Conservation (phyloP, 2,329 filamentous ascomycete species). For the Talaromyces verruculosus region DNA sequence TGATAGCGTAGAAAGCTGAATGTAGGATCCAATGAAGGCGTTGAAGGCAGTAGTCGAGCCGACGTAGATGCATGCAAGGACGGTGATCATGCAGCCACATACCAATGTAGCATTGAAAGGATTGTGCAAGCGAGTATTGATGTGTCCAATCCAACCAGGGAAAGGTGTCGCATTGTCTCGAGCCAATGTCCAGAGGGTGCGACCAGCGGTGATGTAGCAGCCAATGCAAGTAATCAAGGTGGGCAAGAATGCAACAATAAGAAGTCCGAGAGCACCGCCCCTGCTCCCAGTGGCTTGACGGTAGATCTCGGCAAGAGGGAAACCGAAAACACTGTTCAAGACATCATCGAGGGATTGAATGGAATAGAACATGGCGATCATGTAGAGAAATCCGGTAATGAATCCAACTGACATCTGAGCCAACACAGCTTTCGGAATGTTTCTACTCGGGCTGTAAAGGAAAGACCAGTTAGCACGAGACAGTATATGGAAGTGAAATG, state of each 20-base stretch:
- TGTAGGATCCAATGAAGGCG: conserved; percentile 59
- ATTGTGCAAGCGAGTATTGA: conserved; percentile 57
- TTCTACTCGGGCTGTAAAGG: conserved; percentile 37
- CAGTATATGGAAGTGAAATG: not conserved
- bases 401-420: conserved; percentile 52
- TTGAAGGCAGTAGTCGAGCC: conserved; percentile 57
- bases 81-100: conserved; percentile 53
- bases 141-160: conserved; percentile 52
- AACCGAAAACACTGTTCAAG: conserved; percentile 41
- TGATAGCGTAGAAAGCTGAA: conserved; percentile 57
- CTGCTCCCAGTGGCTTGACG: conserved; percentile 48
- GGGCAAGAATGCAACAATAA: conserved; percentile 58
- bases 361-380: conserved; percentile 54
- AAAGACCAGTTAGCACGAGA: not conserved
- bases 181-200: conserved; percentile 60
- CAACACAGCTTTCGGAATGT: conserved; percentile 53
- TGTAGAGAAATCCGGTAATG: conserved; percentile 49
- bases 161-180: conserved; percentile 63
- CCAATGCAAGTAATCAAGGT: conserved; percentile 56
- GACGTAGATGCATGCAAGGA: conserved; percentile 58
- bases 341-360: conserved; percentile 48
- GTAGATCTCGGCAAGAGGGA: conserved; percentile 52
- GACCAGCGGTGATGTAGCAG: conserved; percentile 60
- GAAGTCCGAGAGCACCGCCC: conserved; percentile 57
- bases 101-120: conserved; percentile 61